Conservation (phyloP, 2,329 filamentous ascomycete genomes). For the Dichotomopilus funicola region DNA sequence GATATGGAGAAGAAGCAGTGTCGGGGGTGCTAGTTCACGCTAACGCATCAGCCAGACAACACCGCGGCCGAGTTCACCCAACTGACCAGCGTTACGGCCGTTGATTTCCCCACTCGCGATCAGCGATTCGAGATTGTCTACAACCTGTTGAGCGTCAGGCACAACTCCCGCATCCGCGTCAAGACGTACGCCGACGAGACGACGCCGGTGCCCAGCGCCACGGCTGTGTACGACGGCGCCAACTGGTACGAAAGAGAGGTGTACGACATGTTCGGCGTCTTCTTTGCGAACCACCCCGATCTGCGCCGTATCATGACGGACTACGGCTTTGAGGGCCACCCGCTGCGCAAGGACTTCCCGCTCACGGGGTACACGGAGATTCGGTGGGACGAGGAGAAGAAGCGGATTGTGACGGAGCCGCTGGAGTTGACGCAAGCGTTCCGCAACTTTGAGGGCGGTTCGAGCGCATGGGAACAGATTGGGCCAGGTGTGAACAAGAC, state of each 20-base stretch:
- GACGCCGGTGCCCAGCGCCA: constrained; percentile 84
- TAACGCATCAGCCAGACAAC: constrained; percentile 55
- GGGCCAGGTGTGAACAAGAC: constrained; percentile 67
- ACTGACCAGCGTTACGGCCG: constrained; percentile 84
- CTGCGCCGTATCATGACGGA: constrained; percentile 98
- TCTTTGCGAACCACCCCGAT: constrained; percentile 93
- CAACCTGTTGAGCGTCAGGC: constrained; percentile 89
- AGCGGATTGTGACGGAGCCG: constrained; percentile 96
- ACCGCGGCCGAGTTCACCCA: constrained; percentile 95
- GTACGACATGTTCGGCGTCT: constrained; percentile 95
- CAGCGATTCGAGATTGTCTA: constrained; percentile 98
- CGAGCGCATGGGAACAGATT: constrained; percentile 61
- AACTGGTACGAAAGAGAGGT: constrained; percentile 99
- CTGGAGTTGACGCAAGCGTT: constrained; percentile 97
- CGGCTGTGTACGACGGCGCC: constrained; percentile 81
- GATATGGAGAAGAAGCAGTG: background rate
- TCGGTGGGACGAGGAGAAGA: constrained; percentile 98
- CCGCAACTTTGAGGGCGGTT: constrained; percentile 93
- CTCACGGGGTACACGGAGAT: constrained; percentile 97
- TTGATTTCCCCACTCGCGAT: constrained; percentile 92
- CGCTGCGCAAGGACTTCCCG: constrained; percentile 95
- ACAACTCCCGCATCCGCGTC: constrained; percentile 93
- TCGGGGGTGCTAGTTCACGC: background rate
- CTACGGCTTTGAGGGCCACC: constrained; percentile 97
- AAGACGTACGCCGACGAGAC: constrained; percentile 99